These are phyloP conservation scores for Crotalaria pallida DNA, from an alignment of 306 rosid genomes.

Conservation along the genomic window DNA sequence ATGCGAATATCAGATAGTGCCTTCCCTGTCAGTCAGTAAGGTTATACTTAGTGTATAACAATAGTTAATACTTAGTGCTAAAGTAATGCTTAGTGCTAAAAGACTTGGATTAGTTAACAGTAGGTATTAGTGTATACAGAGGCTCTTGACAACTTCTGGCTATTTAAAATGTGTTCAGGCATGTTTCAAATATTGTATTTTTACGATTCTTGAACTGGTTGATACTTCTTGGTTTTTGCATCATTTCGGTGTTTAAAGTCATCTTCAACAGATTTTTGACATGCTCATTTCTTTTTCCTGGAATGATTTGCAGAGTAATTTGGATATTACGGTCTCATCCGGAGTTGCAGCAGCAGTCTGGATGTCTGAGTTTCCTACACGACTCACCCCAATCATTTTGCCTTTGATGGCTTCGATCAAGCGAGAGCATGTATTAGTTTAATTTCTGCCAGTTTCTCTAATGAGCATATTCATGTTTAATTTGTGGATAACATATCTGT, in stretches of 20 bases:
- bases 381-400: constrained; percentile 86
- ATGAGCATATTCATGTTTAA: neutral
- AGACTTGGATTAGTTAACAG: no score
- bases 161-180: constrained; percentile 99
- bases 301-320: constrained; percentile 65
- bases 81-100: no score
- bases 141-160: no score
- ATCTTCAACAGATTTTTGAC: constrained; percentile 6
- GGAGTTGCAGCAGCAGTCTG: constrained; percentile 90
- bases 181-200: constrained; percentile 16
- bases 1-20: constrained; percentile 54
- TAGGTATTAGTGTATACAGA: no score
- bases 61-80: no score
- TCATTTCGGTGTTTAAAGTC: neutral
- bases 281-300: no score
- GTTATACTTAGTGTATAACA: no score
- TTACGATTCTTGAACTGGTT: constrained; percentile 3
- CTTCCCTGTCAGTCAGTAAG: constrained; percentile 45
- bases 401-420: constrained; percentile 83
- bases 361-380: constrained; percentile 88
- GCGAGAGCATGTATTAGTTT: constrained; percentile 78
- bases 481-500: constrained; percentile 17
- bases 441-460: neutral
- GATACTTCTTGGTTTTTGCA: neutral
- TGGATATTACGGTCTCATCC: constrained; percentile 86